Evolutionary conservation across 2,329 filamentous ascomycete species (phyloP), one percentile per base, ranked within the genome.

Genomic region (Spiromastix sp.): DNA sequence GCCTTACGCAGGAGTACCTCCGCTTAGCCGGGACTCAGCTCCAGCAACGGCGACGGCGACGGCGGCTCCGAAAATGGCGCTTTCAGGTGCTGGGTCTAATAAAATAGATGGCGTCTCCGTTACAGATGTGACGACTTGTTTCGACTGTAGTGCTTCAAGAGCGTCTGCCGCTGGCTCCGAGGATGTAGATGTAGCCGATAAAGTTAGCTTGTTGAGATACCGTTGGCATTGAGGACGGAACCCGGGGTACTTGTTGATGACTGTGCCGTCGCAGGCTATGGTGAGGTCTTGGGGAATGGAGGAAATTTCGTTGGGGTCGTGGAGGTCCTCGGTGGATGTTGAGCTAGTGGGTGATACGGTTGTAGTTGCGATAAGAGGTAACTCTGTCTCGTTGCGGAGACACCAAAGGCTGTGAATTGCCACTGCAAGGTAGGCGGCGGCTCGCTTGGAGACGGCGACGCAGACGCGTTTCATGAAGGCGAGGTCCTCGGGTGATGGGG

Each of bases 381-480:
- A 31, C 44, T 76, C 71, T 6, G 60, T 59, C 11, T 64, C 59
- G 25, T 66, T 70, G 37, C 70, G 65, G 10, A 79, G 54, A 9
- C 57, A 60, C 70, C 74, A 79, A 24, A 80, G 62, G 19, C 74
- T 72, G 49, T 79, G 74, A 18, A 79, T 71, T 2, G 72, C 72
- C 1, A 71, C 71, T 1, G 76, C 72, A n/a, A 79, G 63, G 45
- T 76, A 78, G 2, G 69, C 73, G 2, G 74, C 70, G 5, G 76
- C 74, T 37, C 76, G 70, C 34, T 61, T 66, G 2, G 74, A 73
- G 20, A 79, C 71, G 3, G 67, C 59, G 30, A 66, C 60, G 18
- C 66, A 66, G 24, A 74, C 51, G 4, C 66, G 62, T 20, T 68
- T 66, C 36, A 79, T 51, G 50, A 78, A 78, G 7, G 57, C 49